These are phyloP conservation scores for Globisporangium nodosum DNA, from an alignment of 352 stramenopile species.

Conservation along the genomic window DNA sequence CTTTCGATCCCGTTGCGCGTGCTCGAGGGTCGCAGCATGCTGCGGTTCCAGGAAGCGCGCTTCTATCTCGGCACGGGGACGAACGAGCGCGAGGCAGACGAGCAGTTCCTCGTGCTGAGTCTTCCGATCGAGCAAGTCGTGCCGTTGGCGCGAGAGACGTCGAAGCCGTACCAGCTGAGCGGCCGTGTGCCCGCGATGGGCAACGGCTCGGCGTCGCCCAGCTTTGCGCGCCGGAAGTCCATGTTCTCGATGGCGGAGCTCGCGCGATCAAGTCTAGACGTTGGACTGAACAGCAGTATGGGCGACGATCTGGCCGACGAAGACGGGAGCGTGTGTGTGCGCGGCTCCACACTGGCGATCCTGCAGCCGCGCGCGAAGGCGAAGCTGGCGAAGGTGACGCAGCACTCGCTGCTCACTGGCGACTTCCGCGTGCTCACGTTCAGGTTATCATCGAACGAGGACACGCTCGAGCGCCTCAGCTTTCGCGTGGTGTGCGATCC, in stretches of 20 bases:
- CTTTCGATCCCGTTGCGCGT: constrained; percentile 47
- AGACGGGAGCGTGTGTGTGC: constrained; percentile 30
- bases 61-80: constrained; percentile 38
- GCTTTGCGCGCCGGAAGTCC: constrained; percentile 72
- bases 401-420: constrained; percentile 48
- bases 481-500: constrained; percentile 54
- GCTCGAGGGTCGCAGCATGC: constrained; percentile 40
- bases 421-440: constrained; percentile 69
- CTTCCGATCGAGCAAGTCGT: constrained; percentile 39
- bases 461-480: constrained; percentile 51
- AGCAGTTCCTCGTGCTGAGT: constrained; percentile 52
- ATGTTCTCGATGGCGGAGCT: constrained; percentile 59
- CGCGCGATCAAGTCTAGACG: constrained; percentile 27
- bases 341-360: constrained; percentile 53
- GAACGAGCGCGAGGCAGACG: constrained; percentile 19
- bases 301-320: constrained; percentile 26
- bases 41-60: constrained; percentile 57
- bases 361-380: constrained; percentile 66
- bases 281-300: constrained; percentile 7
- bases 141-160: constrained; percentile 26
- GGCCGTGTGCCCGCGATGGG: constrained; percentile 80
- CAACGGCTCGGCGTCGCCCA: constrained; percentile 73
- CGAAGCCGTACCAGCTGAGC: constrained; percentile 41
- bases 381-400: constrained; percentile 42
- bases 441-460: constrained; percentile 52